Evolutionary conservation across 2,329 filamentous ascomycete species (phyloP).

Genomic region (Shiraia sp.): DNA sequence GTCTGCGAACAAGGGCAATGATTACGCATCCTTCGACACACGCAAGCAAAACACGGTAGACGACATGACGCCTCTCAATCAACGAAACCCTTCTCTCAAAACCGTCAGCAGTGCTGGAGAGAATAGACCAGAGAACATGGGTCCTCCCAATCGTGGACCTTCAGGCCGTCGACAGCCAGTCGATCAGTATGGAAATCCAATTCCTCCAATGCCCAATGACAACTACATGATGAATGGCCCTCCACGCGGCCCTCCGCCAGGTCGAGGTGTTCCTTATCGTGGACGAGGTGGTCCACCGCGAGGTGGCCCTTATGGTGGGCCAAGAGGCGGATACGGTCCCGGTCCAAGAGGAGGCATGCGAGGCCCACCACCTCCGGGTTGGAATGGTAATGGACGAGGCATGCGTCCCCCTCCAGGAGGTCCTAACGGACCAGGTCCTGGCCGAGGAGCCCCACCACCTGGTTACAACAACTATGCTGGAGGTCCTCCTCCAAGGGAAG

Average conservation of each 20-base stretch:
- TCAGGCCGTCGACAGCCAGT: slow-evolving; percentile 47
- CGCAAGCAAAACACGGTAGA: slow-evolving; percentile 64
- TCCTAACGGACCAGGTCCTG: slow-evolving; percentile 44
- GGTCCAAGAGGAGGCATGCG: slow-evolving; percentile 44
- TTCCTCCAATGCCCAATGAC: slow-evolving; percentile 49
- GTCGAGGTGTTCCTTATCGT: slow-evolving; percentile 48
- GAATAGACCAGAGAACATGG: slow-evolving; percentile 45
- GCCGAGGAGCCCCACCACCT: slow-evolving; percentile 48
- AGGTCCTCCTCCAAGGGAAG: slow-evolving; percentile 48
- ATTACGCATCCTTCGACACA: slow-evolving; percentile 68
- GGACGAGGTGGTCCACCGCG: slow-evolving; percentile 46
- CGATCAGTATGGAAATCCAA: slow-evolving; percentile 69
- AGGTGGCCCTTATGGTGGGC: slow-evolving; percentile 39
- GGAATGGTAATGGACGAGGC: slow-evolving; percentile 43
- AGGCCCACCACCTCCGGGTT: slow-evolving; percentile 48
- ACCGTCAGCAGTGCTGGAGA: slow-evolving; percentile 54
- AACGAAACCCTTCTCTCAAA: slow-evolving; percentile 63
- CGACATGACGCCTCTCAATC: slow-evolving; percentile 72
- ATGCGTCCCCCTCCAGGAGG: slow-evolving; percentile 36
- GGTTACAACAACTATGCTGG: slow-evolving; percentile 45
- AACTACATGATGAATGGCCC: slow-evolving; percentile 49
- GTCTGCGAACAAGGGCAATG: slow-evolving; percentile 56
- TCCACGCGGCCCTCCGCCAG: slow-evolving; percentile 44
- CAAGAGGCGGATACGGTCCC: slow-evolving; percentile 40
- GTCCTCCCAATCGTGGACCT: slow-evolving; percentile 43